Conservation (phyloP, 352 stramenopile species). For the Phytopythium delawarense region DNA sequence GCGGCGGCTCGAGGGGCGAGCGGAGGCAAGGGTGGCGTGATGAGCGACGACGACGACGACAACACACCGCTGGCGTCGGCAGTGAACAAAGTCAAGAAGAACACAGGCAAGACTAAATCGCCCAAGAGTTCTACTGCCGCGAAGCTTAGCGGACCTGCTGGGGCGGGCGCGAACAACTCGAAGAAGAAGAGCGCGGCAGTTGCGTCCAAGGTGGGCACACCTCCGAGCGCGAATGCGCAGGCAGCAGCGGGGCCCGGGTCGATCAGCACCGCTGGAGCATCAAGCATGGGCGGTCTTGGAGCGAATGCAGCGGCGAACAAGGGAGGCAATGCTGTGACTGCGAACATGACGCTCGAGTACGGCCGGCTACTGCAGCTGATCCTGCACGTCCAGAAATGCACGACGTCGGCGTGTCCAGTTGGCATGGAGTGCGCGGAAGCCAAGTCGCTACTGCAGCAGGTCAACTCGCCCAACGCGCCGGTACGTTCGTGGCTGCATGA, state of each 20-base stretch:
- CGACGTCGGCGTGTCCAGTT: slow-evolving; percentile 43
- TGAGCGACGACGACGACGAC: slow-evolving; percentile 65
- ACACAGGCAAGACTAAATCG: slow-evolving; percentile 48
- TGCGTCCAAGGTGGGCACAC: background rate
- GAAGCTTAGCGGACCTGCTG: slow-evolving; percentile 3
- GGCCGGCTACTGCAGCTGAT: slow-evolving; percentile 83
- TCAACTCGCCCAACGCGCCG: slow-evolving; percentile 62
- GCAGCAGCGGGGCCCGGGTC: slow-evolving; percentile 1
- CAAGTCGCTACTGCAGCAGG: slow-evolving; percentile 72
- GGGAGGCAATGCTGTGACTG: slow-evolving; percentile 35
- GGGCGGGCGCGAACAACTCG: background rate
- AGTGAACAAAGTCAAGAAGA: slow-evolving; percentile 63
- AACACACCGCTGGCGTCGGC: slow-evolving; percentile 68
- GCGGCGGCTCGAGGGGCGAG: slow-evolving; percentile 6
- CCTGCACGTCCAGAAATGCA: slow-evolving; percentile 84
- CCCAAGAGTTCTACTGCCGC: slow-evolving; percentile 35
- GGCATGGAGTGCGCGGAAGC: slow-evolving; percentile 73
- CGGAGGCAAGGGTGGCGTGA: slow-evolving; percentile 8
- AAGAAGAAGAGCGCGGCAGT: slow-evolving; percentile 26
- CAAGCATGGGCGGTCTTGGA: slow-evolving; percentile 5
- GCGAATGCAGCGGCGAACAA: slow-evolving; percentile 18
- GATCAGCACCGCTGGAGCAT: slow-evolving; percentile 15
- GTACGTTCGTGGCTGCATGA: slow-evolving; percentile 12
- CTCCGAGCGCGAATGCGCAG: background rate
- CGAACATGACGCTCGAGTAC: slow-evolving; percentile 80